phyloP scores from a whole-genome alignment of 1,284 basidiomycete species.

The Porphyrellus sp. region DNA sequence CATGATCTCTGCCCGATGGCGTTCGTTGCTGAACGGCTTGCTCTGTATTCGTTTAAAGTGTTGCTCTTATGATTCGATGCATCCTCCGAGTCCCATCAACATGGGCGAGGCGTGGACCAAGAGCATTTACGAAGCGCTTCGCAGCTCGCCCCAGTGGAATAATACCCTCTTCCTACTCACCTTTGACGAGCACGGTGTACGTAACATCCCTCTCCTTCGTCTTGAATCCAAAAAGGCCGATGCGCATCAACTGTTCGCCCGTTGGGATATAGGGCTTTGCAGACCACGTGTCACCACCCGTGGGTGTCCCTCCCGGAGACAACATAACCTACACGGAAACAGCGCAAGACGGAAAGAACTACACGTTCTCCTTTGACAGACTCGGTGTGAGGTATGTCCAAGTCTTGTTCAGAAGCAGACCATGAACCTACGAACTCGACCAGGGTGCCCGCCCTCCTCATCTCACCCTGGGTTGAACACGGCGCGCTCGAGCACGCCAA shows the following conservation, averaged over 20 bases:
- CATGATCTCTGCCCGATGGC: background rate
- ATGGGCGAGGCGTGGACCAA: constrained; percentile 29
- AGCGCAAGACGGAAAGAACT: constrained; percentile 21
- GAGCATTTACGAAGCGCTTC: constrained; percentile 25
- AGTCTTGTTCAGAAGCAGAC: too few relatives aligned
- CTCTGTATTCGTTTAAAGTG: constrained; percentile 9
- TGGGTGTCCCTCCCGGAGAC: constrained; percentile 25
- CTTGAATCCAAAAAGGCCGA: background rate
- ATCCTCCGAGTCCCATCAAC: constrained; percentile 29
- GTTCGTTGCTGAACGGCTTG: background rate
- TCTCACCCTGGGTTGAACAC: constrained; percentile 29
- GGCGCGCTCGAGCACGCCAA: constrained; percentile 19
- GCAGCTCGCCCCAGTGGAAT: constrained; percentile 26
- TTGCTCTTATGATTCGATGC: constrained; percentile 28
- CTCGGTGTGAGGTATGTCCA: constrained; percentile 24
- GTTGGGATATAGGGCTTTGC: constrained; percentile 19
- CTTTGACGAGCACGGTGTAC: constrained; percentile 28
- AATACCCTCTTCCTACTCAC: constrained; percentile 21
- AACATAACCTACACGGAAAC: constrained; percentile 26
- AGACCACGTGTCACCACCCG: constrained; percentile 27
- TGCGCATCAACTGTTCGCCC: background rate
- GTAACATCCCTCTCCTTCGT: background rate
- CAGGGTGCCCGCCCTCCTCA: constrained; percentile 21
- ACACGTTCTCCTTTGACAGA: constrained; percentile 28
- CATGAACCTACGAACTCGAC: too few relatives aligned